Percentiles rank a stretch among this genome's conserved stretches.
Evolutionary conservation across 495 filamentous ascomycete genomes (phyloP).

Genomic region (Aspergillus incahuasiensis): DNA sequence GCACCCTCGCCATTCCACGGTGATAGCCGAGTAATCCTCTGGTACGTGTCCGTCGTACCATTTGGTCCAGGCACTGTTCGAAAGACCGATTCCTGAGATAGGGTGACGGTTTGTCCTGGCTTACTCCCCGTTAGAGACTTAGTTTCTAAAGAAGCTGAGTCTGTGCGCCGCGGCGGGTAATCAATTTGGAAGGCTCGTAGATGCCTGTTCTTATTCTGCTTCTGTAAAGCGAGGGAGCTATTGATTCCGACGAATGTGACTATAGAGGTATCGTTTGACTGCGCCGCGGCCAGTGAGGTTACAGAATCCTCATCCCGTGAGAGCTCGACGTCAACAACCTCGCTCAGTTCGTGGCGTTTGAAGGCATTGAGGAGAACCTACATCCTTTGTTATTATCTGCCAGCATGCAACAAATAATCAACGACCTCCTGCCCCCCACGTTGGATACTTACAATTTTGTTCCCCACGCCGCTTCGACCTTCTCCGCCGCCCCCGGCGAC

Average conservation of each 20-base stretch:
- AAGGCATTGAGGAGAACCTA: slow-evolving; percentile 68
- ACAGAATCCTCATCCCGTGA: slow-evolving; percentile 89
- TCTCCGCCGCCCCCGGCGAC: slow-evolving; percentile 92
- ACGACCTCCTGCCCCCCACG: no score
- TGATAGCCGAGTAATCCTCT: slow-evolving; percentile 70
- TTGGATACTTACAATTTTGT: slow-evolving; percentile 68
- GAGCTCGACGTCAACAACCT: slow-evolving; percentile 71
- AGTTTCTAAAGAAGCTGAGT: background rate
- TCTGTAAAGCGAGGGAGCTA: slow-evolving; percentile 63
- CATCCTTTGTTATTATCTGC: background rate
- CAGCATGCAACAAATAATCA: no score
- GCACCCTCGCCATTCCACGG: slow-evolving; percentile 46
- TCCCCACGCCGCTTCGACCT: slow-evolving; percentile 77
- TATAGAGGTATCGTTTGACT: slow-evolving; percentile 50
- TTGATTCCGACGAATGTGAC: slow-evolving; percentile 82
- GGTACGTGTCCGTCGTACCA: slow-evolving; percentile 61
- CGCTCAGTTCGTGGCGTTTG: slow-evolving; percentile 56
- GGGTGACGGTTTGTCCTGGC: slow-evolving; percentile 45
- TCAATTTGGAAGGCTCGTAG: slow-evolving; percentile 72
- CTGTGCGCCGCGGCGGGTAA: slow-evolving; percentile 27
- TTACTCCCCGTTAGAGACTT: slow-evolving; percentile 22
- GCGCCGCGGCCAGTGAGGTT: slow-evolving; percentile 68
- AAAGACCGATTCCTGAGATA: slow-evolving; percentile 62
- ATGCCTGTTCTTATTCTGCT: slow-evolving; percentile 80
- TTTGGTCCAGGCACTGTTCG: slow-evolving; percentile 40